phyloP scores from a whole-genome alignment of 2,329 filamentous ascomycete genomes.

The Penicillium concentricum region DNA sequence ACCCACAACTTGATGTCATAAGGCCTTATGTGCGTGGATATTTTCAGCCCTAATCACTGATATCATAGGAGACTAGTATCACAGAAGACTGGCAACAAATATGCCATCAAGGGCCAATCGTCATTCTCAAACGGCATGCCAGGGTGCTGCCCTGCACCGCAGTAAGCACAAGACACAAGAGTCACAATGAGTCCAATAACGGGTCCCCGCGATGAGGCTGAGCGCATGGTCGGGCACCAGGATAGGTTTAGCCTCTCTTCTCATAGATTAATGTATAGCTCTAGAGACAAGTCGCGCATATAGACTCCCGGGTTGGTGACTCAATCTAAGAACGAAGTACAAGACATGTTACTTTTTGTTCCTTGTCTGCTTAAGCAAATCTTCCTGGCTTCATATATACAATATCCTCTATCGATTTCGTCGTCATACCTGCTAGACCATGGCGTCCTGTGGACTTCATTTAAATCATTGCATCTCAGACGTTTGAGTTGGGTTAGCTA shows the following conservation, averaged over 20 bases:
- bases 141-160: background rate
- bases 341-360: background rate
- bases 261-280: background rate
- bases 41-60: constrained; percentile 5
- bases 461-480: too few species aligned
- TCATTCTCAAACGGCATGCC: too few species aligned
- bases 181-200: background rate
- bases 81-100: too few species aligned
- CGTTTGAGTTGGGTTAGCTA: too few species aligned
- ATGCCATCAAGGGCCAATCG: background rate
- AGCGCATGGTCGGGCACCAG: constrained; percentile 2
- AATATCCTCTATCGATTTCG: too few species aligned
- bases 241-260: constrained; percentile 3
- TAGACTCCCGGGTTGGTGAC: too few species aligned
- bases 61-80: too few species aligned
- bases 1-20: constrained; percentile 12
- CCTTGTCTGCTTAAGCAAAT: background rate
- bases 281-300: background rate
- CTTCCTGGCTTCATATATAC: too few species aligned
- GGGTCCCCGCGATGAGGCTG: constrained; percentile 1
- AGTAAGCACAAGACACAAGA: background rate
- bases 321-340: background rate
- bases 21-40: background rate
- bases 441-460: too few species aligned
- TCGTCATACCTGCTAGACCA: too few species aligned